phyloP scores from a whole-genome alignment of 345 rosid genomes.

The Turritis glabra region DNA sequence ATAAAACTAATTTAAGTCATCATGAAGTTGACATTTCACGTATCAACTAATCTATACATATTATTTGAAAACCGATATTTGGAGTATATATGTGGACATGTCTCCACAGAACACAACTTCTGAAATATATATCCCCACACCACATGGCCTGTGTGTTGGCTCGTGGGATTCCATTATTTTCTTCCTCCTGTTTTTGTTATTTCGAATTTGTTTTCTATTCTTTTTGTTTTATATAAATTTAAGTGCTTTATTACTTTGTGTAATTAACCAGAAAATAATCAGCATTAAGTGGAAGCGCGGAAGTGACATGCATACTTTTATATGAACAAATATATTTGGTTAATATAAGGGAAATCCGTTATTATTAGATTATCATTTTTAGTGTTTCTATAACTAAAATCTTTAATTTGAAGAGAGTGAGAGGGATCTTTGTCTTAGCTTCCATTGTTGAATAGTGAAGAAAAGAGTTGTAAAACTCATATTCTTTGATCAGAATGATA shows the following conservation, averaged over 20 bases:
- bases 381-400: too few species aligned
- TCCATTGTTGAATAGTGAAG: too few species aligned
- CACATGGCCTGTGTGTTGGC: constrained; percentile 37
- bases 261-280: background rate
- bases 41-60: background rate
- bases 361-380: too few species aligned
- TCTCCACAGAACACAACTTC: constrained; percentile 36
- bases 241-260: background rate
- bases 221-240: background rate
- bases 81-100: constrained; percentile 28
- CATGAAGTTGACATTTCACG: background rate
- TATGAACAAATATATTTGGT: too few species aligned
- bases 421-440: too few species aligned
- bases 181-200: background rate
- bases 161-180: constrained; percentile 27
- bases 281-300: background rate
- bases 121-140: constrained; percentile 33
- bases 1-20: background rate
- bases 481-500: too few species aligned
- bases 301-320: too few species aligned
- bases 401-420: too few species aligned
- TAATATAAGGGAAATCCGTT: too few species aligned
- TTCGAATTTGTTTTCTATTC: constrained; percentile 11
- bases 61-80: background rate
- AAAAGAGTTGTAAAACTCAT: too few species aligned